phyloP scores from a whole-genome alignment of 2,329 filamentous ascomycete species.

The Knufia fluminis region DNA sequence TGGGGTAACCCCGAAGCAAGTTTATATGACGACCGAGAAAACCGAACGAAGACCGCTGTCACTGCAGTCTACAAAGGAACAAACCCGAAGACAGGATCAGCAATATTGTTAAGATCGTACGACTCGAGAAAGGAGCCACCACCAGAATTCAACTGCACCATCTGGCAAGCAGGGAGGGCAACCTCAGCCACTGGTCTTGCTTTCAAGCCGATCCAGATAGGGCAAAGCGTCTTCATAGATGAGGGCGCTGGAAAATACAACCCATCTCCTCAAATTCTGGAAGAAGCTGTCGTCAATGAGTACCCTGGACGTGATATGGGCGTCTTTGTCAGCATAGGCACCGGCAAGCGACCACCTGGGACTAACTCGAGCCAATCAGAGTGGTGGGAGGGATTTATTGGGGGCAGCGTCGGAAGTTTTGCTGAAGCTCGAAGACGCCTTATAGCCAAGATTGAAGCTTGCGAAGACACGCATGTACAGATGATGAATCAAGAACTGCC shows the following conservation, averaged over 20 bases:
- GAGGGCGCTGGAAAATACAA: conserved; percentile 90
- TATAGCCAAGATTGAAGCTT: conserved; percentile 89
- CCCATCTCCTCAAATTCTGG: conserved; percentile 71
- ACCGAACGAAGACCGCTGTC: conserved; percentile 80
- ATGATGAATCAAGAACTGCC: conserved; percentile 73
- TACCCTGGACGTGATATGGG: conserved; percentile 92
- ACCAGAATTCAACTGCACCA: conserved; percentile 85
- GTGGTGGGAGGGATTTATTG: conserved; percentile 86
- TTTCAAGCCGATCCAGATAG: conserved; percentile 92
- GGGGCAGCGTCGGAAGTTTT: conserved; percentile 67
- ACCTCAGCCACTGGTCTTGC: conserved; percentile 83
- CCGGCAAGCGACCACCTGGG: conserved; percentile 70
- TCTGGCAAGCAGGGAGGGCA: conserved; percentile 95
- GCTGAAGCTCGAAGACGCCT: conserved; percentile 78
- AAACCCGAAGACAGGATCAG: conserved; percentile 49
- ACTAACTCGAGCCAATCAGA: conserved; percentile 59
- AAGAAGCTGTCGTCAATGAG: conserved; percentile 85
- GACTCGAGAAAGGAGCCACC: conserved; percentile 87
- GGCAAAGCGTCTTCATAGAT: conserved; percentile 88
- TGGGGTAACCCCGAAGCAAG: conserved; percentile 76
- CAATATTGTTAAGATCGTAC: conserved; percentile 80
- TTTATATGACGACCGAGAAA: conserved; percentile 79
- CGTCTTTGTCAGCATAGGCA: conserved; percentile 89
- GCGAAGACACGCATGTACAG: conserved; percentile 77
- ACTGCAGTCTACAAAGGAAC: conserved; percentile 87